A percentile compares a stretch with the other conserved stretches of the same genome.
Evolutionary conservation across 1,284 basidiomycete genomes (phyloP).

Genomic region (Papiliotrema nemorosa): DNA sequence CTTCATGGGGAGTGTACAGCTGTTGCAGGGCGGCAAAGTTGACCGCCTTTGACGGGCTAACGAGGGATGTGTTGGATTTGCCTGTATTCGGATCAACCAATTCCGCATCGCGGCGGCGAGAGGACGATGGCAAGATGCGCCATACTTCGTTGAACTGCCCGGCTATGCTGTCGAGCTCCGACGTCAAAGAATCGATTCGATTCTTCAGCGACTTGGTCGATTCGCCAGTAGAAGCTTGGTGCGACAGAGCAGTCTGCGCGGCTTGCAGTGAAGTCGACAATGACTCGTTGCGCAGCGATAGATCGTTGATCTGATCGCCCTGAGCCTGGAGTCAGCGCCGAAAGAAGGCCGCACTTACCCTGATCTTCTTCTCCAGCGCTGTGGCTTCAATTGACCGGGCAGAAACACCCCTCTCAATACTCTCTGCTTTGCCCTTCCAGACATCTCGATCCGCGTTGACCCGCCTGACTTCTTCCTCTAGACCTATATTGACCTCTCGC

Average conservation of each 20-base stretch:
- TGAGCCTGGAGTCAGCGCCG: constrained; percentile 23
- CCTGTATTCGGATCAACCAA: constrained; percentile 58
- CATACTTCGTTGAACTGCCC: constrained; percentile 69
- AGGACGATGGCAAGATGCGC: constrained; percentile 71
- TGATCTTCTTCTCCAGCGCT: constrained; percentile 55
- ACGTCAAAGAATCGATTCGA: constrained; percentile 27
- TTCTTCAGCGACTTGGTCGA: constrained; percentile 22
- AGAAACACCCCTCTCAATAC: constrained; percentile 51
- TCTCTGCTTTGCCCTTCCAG: constrained; percentile 57
- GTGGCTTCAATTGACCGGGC: constrained; percentile 51
- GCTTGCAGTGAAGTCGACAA: constrained; percentile 32
- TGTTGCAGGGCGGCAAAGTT: constrained; percentile 46
- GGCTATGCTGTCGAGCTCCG: constrained; percentile 60
- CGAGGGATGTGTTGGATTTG: constrained; percentile 47
- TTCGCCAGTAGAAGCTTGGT: constrained; percentile 18
- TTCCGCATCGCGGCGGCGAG: constrained; percentile 63
- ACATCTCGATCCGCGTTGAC: constrained; percentile 58
- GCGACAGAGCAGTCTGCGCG: constrained; percentile 26
- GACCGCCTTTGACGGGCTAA: constrained; percentile 50
- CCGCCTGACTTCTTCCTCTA: constrained; percentile 57
- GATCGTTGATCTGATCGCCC: constrained; percentile 39
- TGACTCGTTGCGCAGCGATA: constrained; percentile 33
- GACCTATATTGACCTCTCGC: constrained; percentile 53
- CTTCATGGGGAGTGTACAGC: constrained; percentile 32
- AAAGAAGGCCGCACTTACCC: constrained; percentile 46